These are phyloP conservation scores for Phytophthora parvispora DNA, from an alignment of 352 stramenopile genomes.

Conservation along the genomic window DNA sequence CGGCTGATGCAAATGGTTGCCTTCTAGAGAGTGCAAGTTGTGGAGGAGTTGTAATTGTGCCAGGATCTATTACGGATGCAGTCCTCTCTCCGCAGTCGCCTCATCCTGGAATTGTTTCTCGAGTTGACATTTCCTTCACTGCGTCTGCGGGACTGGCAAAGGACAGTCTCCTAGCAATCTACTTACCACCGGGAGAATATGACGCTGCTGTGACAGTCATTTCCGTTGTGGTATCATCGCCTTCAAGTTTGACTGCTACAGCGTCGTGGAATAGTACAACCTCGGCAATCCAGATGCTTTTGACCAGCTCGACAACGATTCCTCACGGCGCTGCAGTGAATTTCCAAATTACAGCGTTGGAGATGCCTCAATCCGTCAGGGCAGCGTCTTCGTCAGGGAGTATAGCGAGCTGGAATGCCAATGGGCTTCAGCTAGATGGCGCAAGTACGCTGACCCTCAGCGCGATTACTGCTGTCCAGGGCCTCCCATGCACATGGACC, in stretches of 20 bases:
- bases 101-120: slow-evolving; percentile 58
- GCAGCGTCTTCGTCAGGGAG: slow-evolving; percentile 23
- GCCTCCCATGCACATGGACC: slow-evolving; percentile 42
- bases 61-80: slow-evolving; percentile 48
- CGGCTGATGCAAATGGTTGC: slow-evolving; percentile 45
- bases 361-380: slow-evolving; percentile 62
- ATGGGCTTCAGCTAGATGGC: slow-evolving; percentile 48
- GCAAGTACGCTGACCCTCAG: slow-evolving; percentile 41
- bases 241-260: slow-evolving; percentile 33
- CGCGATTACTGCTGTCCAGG: slow-evolving; percentile 49
- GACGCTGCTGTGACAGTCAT: slow-evolving; percentile 26
- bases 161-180: slow-evolving; percentile 50
- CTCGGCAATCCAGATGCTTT: slow-evolving; percentile 46
- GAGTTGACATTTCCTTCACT: slow-evolving; percentile 56
- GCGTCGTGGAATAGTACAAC: slow-evolving; percentile 44
- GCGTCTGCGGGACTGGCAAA: slow-evolving; percentile 51
- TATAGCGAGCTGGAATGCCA: slow-evolving; percentile 61
- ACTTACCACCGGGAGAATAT: slow-evolving; percentile 56
- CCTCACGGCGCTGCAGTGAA: slow-evolving; percentile 32
- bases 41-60: slow-evolving; percentile 35
- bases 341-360: slow-evolving; percentile 49
- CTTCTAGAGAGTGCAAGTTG: slow-evolving; percentile 39
- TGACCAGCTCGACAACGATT: slow-evolving; percentile 44
- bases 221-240: slow-evolving; percentile 32
- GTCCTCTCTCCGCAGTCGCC: slow-evolving; percentile 36